Percentiles rank a stretch among this genome's conserved stretches.
phyloP scores from a whole-genome alignment of 345 rosid genomes.

The Melaleuca alternifolia region DNA sequence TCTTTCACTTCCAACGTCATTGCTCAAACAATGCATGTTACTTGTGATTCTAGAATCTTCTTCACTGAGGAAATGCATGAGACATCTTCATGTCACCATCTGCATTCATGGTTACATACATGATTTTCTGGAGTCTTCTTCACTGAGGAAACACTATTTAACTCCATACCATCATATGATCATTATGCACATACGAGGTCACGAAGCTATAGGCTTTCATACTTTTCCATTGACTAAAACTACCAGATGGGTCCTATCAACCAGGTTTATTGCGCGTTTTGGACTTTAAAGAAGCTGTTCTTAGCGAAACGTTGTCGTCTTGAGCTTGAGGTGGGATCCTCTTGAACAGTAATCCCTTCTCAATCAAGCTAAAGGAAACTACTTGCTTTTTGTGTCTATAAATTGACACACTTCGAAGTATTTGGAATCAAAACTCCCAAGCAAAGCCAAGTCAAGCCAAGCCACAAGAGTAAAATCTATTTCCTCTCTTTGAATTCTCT shows the following conservation, averaged over 20 bases:
- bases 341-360: not conserved
- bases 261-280: not conserved
- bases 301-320: not conserved
- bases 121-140: not conserved
- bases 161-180: not conserved
- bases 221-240: not conserved
- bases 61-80: not conserved
- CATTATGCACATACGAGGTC: not conserved
- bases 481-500: not conserved
- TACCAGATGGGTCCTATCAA: not conserved
- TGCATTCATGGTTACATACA: not conserved
- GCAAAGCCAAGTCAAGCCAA: not conserved
- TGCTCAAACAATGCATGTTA: not conserved
- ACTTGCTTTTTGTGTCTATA: not conserved
- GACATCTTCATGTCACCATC: not conserved
- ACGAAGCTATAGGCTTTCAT: not conserved
- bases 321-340: not conserved
- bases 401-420: not conserved
- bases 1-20: not conserved
- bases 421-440: not conserved
- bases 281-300: not conserved
- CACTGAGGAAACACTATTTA: not conserved
- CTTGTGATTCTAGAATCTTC: not conserved
- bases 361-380: not conserved
- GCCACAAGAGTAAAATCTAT: not conserved